Percentiles rank a stretch among this genome's conserved stretches.
phyloP scores from a whole-genome alignment of 768 basidiomycete genomes.

The Lentinula raphanica region DNA sequence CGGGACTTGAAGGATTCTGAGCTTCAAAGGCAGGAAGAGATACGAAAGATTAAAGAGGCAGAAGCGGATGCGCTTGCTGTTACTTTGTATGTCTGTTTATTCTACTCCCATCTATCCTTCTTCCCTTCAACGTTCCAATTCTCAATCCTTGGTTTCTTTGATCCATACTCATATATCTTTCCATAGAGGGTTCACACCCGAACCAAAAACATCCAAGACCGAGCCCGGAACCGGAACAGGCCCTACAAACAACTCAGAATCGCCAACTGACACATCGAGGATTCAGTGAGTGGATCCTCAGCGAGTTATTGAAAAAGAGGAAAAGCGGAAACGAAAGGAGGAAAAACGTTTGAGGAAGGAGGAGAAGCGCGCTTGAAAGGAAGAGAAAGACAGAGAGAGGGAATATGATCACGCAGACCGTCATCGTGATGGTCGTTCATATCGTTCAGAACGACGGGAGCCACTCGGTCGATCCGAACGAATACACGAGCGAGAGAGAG shows the following conservation, averaged over 20 bases:
- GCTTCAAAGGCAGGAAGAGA: conserved; percentile 61
- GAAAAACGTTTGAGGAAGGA: conserved; percentile 56
- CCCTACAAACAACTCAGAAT: neutral
- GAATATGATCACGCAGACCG: no score
- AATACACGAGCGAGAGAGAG: conserved; percentile 12
- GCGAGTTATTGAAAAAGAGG: conserved; percentile 38
- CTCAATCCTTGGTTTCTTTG: neutral
- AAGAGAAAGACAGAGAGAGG: conserved; percentile 17
- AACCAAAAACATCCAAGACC: neutral
- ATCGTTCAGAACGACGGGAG: conserved; percentile 22
- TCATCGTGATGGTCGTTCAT: no score
- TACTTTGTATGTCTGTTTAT: conserved; percentile 67
- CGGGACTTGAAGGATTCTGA: conserved; percentile 48
- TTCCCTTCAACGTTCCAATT: neutral
- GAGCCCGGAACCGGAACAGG: neutral
- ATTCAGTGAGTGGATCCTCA: conserved; percentile 22
- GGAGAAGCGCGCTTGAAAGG: conserved; percentile 32
- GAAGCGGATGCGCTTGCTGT: conserved; percentile 85
- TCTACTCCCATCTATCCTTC: no score
- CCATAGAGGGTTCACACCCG: conserved; percentile 76
- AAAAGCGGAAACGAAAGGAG: conserved; percentile 49
- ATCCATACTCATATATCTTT: conserved; percentile 1
- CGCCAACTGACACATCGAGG: conserved; percentile 16
- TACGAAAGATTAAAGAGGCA: conserved; percentile 75
- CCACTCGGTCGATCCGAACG: no score